Conservation (phyloP, 768 basidiomycete species). For the Leccinum obscurum region DNA sequence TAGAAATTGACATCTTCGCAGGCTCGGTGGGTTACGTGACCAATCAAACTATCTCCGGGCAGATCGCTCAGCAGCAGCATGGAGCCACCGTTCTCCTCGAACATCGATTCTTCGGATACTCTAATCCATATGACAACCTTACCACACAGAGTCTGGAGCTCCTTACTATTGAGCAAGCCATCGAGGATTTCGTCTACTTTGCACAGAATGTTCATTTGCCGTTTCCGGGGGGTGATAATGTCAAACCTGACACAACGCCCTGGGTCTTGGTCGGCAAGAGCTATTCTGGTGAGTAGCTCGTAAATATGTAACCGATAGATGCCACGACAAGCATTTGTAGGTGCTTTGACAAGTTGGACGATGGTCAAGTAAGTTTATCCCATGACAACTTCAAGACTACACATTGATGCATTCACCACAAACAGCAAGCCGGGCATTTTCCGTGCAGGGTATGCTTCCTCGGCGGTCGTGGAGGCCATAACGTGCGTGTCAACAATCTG, state of each 20-base stretch:
- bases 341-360: constrained; percentile 57
- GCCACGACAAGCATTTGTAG: constrained; percentile 11
- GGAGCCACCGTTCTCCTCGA: constrained; percentile 66
- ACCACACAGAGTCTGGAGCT: constrained; percentile 54
- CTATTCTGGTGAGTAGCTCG: constrained; percentile 33
- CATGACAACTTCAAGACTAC: background rate
- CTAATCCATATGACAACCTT: constrained; percentile 68
- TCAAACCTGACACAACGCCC: constrained; percentile 52
- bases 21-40: constrained; percentile 53
- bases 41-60: constrained; percentile 61
- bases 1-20: constrained; percentile 1
- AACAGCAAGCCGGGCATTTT: constrained; percentile 42
- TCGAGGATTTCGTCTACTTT: constrained; percentile 73
- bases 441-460: constrained; percentile 46
- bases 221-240: constrained; percentile 62
- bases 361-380: constrained; percentile 58
- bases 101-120: constrained; percentile 74
- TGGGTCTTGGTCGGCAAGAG: constrained; percentile 46
- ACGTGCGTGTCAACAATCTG: constrained; percentile 28
- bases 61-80: constrained; percentile 63
- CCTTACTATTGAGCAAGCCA: constrained; percentile 73
- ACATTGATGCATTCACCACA: background rate
- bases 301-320: background rate
- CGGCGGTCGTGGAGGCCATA: constrained; percentile 47
- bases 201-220: constrained; percentile 64